Conservation (phyloP, 1,284 basidiomycete species). For the Sutorius eximius region DNA sequence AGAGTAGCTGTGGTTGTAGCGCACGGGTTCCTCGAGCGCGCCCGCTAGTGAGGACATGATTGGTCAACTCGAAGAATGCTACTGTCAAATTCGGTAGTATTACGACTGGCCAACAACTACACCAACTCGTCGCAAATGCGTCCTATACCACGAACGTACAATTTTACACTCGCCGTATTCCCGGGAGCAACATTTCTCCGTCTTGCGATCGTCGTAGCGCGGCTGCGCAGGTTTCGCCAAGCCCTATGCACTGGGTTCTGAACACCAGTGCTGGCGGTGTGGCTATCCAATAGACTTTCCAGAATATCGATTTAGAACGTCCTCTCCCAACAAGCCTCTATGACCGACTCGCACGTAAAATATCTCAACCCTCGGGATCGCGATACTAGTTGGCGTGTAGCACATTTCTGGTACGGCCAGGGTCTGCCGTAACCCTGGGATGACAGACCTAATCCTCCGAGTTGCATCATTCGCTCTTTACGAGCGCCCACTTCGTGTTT, state of each 20-base stretch:
- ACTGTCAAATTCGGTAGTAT: slow-evolving; percentile 19
- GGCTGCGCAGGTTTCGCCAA: not conserved
- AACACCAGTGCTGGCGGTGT: slow-evolving; percentile 1
- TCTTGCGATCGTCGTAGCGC: not conserved
- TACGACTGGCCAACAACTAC: not conserved
- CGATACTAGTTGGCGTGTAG: slow-evolving; percentile 20
- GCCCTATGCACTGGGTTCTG: slow-evolving; percentile 5
- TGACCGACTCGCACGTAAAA: not conserved
- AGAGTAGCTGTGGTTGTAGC: slow-evolving; percentile 22
- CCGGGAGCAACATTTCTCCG: not conserved
- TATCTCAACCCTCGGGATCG: slow-evolving; percentile 19
- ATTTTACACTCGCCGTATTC: not conserved
- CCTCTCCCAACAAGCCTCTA: not conserved
- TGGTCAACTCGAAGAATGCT: not conserved
- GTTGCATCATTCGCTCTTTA: not conserved
- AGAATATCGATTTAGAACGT: slow-evolving; percentile 20
- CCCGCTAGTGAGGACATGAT: slow-evolving; percentile 45
- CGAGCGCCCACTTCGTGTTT: slow-evolving; percentile 1
- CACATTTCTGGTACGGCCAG: not conserved
- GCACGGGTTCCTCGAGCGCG: slow-evolving; percentile 36
- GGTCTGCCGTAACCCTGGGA: slow-evolving; percentile 4
- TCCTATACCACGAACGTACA: not conserved
- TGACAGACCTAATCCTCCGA: not conserved
- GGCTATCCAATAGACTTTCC: slow-evolving; percentile 27
- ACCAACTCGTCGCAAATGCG: not conserved